Base-by-base conservation (phyloP, 768 basidiomycete genomes). In the Lentinula detonsa region DNA sequence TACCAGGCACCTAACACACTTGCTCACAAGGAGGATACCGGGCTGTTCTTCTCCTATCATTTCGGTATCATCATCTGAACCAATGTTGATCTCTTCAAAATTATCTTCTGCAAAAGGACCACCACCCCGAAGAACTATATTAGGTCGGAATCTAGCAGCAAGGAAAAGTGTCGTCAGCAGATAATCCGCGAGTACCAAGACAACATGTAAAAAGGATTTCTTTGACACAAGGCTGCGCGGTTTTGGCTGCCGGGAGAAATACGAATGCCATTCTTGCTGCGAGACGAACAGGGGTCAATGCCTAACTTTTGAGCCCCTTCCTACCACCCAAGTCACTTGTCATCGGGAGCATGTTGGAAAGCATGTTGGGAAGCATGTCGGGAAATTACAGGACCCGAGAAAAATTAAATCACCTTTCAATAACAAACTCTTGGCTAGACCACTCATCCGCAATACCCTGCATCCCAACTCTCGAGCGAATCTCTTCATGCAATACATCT, bases 1-100 rank as follows among this genome's bases (percentile, higher is more conserved):
- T 70, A 91, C 90, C 76, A 89, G 71, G 71, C 90, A 93, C 54
- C 90, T 83, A 37, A 81, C 69, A 69, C 89, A 91, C 61, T 84
- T 84, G 10, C 83, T 84, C 23, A 93, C 88, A 3, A 91, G 74
- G 16, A 76, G 76, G 60, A 91, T 76, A 10, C 68, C 60, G 33
- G 78, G 10, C 21, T 48, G 46, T 23, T 48, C 21, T n/a, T 11
- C 46, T 23, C 46, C 46, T 48, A 18, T 48, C 21, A 21, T 48
- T 37, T 54, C 53, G 34, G 58, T 39, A 31, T 39, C 8, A 10
- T 28, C 75, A 9, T 67, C 66, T 53, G 79, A 73, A 34, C 80
- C 80, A 65, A 90, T 78, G 4, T 71, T 65, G 42, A 91, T 80
- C 68, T 85, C 83, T 61, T 83, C 81, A 81, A 88, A 85, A 40